Conservation (phyloP, 257 asterid species). For the Solanum chmielewskii region DNA sequence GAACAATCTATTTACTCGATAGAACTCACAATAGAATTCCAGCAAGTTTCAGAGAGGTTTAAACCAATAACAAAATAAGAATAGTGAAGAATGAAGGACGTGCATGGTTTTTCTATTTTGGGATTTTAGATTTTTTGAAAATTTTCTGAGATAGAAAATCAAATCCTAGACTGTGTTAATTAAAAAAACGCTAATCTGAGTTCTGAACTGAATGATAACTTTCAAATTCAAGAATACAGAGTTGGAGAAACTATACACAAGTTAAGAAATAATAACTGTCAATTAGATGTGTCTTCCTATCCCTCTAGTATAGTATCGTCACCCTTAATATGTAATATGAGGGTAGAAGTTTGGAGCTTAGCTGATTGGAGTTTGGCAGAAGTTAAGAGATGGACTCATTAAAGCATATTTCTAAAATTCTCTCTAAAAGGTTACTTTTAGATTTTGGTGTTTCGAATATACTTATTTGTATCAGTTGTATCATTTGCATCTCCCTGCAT, state of each 20-base stretch:
- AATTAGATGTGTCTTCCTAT: not conserved
- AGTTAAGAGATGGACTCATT: not conserved
- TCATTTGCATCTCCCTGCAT: not conserved
- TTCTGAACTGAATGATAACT: not conserved
- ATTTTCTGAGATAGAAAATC: not conserved
- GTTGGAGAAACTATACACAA: not conserved
- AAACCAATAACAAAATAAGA: not conserved
- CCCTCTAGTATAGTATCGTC: not conserved
- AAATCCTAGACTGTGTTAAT: not conserved
- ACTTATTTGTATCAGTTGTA: not conserved
- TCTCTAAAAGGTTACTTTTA: not conserved
- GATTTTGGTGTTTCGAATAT: not conserved
- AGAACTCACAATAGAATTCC: not conserved
- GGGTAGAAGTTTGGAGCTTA: not conserved
- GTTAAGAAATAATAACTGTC: not conserved
- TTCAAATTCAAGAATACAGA: not conserved
- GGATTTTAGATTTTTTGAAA: not conserved
- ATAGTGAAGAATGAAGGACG: not conserved
- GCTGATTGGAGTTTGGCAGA: not conserved
- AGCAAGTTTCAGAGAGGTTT: not conserved
- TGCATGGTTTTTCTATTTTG: not conserved
- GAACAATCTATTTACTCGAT: too few relatives aligned
- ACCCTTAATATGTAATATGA: not conserved
- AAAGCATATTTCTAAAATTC: not conserved
- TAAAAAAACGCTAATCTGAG: not conserved